Evolutionary conservation across 1,284 basidiomycete species (phyloP).

Genomic region (Trichosporon sp.): DNA sequence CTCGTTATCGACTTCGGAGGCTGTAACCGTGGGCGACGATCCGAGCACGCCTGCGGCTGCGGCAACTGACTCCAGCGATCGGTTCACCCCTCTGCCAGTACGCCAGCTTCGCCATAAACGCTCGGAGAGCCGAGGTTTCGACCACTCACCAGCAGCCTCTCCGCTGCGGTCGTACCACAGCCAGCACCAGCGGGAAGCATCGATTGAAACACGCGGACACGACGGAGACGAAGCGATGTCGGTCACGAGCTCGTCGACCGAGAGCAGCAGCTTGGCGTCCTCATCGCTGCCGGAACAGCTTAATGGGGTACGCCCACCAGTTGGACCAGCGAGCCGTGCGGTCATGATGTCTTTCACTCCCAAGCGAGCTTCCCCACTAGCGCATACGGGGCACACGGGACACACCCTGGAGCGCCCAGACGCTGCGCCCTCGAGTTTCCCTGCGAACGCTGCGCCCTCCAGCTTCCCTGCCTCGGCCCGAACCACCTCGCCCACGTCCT

Average conservation of each 20-base stretch:
- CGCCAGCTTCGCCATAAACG: constrained; percentile 44
- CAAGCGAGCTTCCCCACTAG: constrained; percentile 28
- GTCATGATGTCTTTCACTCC: constrained; percentile 22
- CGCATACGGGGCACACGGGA: constrained; percentile 20
- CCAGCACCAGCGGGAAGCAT: background rate
- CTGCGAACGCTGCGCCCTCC: background rate
- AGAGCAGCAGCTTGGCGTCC: constrained; percentile 24
- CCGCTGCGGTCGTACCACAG: background rate
- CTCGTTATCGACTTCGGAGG: constrained; percentile 18
- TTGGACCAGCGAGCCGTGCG: constrained; percentile 7
- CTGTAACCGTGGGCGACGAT: constrained; percentile 18
- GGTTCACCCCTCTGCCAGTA: constrained; percentile 47
- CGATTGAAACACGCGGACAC: background rate
- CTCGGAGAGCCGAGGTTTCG: constrained; percentile 32
- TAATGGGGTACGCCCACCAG: background rate
- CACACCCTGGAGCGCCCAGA: constrained; percentile 26
- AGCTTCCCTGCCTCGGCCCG: background rate
- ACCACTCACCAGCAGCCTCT: constrained; percentile 22
- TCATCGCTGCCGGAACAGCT: constrained; percentile 27
- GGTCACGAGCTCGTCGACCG: constrained; percentile 19
- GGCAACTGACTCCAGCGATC: constrained; percentile 34
- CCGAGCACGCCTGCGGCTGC: constrained; percentile 3
- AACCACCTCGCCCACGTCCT: constrained; percentile 23
- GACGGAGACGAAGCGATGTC: background rate
- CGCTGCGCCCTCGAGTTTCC: constrained; percentile 7